These are phyloP conservation scores for Perilla frutescens DNA, from an alignment of 257 asterid species.

Conservation along the genomic window DNA sequence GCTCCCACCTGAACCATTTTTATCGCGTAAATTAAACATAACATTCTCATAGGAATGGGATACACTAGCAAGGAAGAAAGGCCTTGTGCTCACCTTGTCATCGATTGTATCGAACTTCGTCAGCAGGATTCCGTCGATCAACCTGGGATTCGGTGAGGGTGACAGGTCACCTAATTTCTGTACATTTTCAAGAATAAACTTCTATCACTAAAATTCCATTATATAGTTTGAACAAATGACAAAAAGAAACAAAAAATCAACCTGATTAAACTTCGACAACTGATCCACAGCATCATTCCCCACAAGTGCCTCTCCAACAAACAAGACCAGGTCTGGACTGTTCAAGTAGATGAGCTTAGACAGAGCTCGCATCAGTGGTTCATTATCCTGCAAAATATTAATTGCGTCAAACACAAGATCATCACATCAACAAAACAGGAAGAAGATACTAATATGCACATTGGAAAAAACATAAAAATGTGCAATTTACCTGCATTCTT, in stretches of 20 bases:
- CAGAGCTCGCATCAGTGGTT: conserved; percentile 96
- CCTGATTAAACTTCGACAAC: conserved; percentile 92
- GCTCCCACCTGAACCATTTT: conserved; percentile 81
- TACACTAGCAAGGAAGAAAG: background rate
- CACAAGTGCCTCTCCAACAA: conserved; percentile 98
- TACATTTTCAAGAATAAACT: background rate
- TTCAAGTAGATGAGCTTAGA: conserved; percentile 88
- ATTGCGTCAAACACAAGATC: background rate
- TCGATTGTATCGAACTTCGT: conserved; percentile 96
- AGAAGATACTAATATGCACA: conserved; percentile 10
- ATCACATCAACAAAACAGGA: background rate
- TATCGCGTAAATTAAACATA: background rate
- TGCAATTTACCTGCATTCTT: conserved; percentile 84
- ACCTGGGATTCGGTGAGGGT: conserved; percentile 78
- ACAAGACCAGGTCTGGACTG: conserved; percentile 82
- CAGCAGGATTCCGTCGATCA: conserved; percentile 94
- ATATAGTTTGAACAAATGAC: background rate
- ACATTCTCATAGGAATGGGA: background rate
- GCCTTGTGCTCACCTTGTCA: conserved; percentile 69
- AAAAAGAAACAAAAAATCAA: conserved; percentile 18
- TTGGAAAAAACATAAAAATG: conserved; percentile 6
- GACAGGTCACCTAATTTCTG: conserved; percentile 96
- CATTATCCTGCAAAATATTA: conserved; percentile 71
- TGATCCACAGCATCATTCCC: conserved; percentile 98
- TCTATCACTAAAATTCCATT: background rate